A percentile compares a stretch with the other conserved stretches of the same genome.
Conservation (phyloP, 768 basidiomycete genomes). For the Gloeostereum incarnatum region DNA sequence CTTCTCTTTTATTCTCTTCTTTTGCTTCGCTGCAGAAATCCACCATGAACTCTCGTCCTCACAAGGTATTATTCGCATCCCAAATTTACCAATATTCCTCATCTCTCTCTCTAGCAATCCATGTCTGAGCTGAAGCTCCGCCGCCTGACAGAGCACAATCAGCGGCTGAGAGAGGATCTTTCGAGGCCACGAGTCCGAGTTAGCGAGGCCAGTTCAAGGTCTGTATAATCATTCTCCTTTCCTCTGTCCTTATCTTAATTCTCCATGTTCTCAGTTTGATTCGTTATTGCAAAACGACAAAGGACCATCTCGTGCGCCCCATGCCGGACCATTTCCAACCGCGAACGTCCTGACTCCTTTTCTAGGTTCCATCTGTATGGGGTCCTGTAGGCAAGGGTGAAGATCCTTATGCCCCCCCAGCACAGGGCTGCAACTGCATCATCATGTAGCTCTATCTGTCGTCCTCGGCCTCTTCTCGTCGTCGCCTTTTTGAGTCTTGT, state of each 20-base stretch:
- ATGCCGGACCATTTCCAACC: constrained; percentile 4
- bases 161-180: constrained; percentile 83
- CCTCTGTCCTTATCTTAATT: neutral
- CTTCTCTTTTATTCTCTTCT: neutral
- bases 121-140: constrained; percentile 98
- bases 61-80: constrained; percentile 34
- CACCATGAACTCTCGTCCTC: constrained; percentile 66
- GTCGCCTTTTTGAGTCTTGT: constrained; percentile 1
- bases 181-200: constrained; percentile 83
- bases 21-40: constrained; percentile 11
- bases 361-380: constrained; percentile 89
- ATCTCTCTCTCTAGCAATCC: constrained; percentile 48
- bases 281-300: constrained; percentile 88
- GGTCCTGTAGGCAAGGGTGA: constrained; percentile 83
- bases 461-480: constrained; percentile 4
- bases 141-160: constrained; percentile 88
- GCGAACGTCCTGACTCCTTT: constrained; percentile 6
- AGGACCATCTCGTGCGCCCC: constrained; percentile 74
- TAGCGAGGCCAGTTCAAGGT: constrained; percentile 88
- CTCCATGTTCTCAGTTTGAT: constrained; percentile 54
- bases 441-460: constrained; percentile 45
- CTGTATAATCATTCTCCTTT: constrained; percentile 18
- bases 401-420: constrained; percentile 87
- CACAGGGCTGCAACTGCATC: constrained; percentile 60
- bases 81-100: constrained; percentile 1